Conservation (phyloP, 2,329 filamentous ascomycete species). For the Exophiala sp. region DNA sequence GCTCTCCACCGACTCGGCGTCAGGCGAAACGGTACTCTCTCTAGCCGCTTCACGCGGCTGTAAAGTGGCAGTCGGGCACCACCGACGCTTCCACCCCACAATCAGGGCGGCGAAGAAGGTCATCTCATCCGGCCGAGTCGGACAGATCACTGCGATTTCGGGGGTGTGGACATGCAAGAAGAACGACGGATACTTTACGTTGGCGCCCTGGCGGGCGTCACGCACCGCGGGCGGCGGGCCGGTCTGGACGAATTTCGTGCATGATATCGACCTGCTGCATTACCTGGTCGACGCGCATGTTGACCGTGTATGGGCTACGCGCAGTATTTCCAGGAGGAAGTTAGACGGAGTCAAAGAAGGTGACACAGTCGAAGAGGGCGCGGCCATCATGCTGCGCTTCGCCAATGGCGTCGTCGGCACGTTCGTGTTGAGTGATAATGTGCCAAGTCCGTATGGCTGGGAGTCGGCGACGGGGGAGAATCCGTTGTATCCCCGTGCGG, state of each 20-base stretch:
- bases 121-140: conserved; percentile 3
- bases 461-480: conserved; percentile 14
- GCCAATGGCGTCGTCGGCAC: conserved; percentile 12
- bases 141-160: conserved; percentile 7
- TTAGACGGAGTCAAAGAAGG: background rate
- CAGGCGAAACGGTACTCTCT: background rate
- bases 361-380: conserved; percentile 12
- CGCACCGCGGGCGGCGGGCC: conserved; percentile 8
- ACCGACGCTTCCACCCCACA: conserved; percentile 12
- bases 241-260: conserved; percentile 15
- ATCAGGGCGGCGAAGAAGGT: conserved; percentile 10
- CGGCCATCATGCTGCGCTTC: conserved; percentile 13
- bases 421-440: conserved; percentile 14
- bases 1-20: background rate
- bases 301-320: background rate
- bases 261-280: conserved; percentile 18
- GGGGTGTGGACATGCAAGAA: conserved; percentile 13
- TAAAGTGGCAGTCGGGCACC: conserved; percentile 13
- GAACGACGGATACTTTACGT: conserved; percentile 6
- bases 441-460: conserved; percentile 5
- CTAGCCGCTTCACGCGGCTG: background rate
- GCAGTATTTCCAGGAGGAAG: background rate
- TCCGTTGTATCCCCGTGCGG: conserved; percentile 1
- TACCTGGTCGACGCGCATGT: conserved; percentile 7
- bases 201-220: conserved; percentile 1